Evolutionary conservation across 345 rosid genomes (phyloP).

Genomic region (Syzygium aromaticum): DNA sequence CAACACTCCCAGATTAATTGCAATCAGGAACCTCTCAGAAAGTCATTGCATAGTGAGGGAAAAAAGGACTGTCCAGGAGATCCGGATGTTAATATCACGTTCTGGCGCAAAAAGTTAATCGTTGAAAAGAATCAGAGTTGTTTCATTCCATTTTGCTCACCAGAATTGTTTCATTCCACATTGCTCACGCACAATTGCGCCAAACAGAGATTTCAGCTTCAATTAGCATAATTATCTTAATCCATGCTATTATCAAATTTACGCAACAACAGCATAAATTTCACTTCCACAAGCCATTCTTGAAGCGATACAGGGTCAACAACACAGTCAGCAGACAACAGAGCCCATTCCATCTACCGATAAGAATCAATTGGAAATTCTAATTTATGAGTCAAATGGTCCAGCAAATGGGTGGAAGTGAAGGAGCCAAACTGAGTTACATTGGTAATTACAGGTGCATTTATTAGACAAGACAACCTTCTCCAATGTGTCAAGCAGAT

Average conservation of each 20-base stretch:
- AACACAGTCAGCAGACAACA: background rate
- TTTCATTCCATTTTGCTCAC: background rate
- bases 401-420: background rate
- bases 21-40: background rate
- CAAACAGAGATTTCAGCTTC: background rate
- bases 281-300: background rate
- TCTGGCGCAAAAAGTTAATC: background rate
- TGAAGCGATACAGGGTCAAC: background rate
- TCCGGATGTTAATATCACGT: background rate
- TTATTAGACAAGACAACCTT: background rate
- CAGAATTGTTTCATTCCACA: background rate
- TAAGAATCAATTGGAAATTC: background rate
- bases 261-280: background rate
- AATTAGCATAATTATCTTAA: background rate
- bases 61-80: background rate
- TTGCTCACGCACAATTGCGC: background rate
- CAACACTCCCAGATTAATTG: background rate
- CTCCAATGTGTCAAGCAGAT: background rate
- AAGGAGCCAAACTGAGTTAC: background rate
- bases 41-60: background rate
- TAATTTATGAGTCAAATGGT: background rate
- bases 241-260: background rate
- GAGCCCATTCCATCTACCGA: background rate
- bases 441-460: background rate
- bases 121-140: background rate